These are phyloP conservation scores for Candida schatavii DNA, from an alignment of 805 yeast genomes.

Conservation along the genomic window DNA sequence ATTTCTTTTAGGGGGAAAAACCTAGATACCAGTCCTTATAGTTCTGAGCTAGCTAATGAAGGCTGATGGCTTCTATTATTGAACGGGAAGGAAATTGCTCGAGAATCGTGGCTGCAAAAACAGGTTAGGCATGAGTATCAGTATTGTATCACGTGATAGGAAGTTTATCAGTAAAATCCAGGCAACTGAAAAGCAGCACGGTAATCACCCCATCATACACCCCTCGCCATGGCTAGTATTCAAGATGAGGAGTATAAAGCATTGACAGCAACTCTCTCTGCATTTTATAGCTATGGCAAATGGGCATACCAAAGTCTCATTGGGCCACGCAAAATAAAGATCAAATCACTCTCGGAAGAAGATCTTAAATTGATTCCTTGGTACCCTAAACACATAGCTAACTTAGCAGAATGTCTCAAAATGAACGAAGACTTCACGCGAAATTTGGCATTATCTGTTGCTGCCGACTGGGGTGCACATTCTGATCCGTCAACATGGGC, in stretches of 20 bases:
- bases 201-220: too few relatives aligned
- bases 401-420: slow-evolving; percentile 41
- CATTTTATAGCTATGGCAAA: slow-evolving; percentile 30
- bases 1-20: too few relatives aligned
- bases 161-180: too few relatives aligned
- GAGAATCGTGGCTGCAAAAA: too few relatives aligned
- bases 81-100: too few relatives aligned
- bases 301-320: slow-evolving; percentile 33
- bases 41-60: too few relatives aligned
- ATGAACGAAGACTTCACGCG: slow-evolving; percentile 45
- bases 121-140: too few relatives aligned
- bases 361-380: slow-evolving; percentile 49
- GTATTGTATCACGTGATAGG: too few relatives aligned
- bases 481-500: slow-evolving; percentile 41
- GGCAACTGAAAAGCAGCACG: too few relatives aligned
- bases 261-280: slow-evolving; percentile 34
- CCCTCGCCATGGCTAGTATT: background rate
- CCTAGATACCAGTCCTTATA: too few relatives aligned
- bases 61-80: too few relatives aligned
- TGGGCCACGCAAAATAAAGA: slow-evolving; percentile 28
- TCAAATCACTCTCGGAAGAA: slow-evolving; percentile 27
- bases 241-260: slow-evolving; percentile 31
- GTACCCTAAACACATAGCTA: slow-evolving; percentile 42
- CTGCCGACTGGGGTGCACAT: slow-evolving; percentile 50
- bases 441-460: slow-evolving; percentile 40